Base-by-base conservation (phyloP, 2,329 filamentous ascomycete genomes). In the Talaromyces sp. region DNA sequence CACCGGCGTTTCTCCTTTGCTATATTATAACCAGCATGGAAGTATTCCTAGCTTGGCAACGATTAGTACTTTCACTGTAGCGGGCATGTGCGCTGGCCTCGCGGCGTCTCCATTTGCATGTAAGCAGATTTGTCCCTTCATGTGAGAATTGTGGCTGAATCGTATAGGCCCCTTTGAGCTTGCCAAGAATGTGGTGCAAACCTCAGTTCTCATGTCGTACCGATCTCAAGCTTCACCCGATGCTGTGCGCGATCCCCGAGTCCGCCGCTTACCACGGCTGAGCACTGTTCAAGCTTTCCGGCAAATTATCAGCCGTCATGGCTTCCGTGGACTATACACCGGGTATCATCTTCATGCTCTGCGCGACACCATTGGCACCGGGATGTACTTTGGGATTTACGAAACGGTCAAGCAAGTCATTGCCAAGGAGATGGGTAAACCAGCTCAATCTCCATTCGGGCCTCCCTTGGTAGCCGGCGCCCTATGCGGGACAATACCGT, bases 101-200 rank as follows among this genome's bases (percentile, higher is more conserved):
- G 69, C 75, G 9, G 71, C 74, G 35, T 71, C 77, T 12, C 75
- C 77, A 38, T 67, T 79, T 62, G 74, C 78, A 48, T 80, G 77
- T 79, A 71, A 64, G 77, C 64, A 17, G n/a, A 17, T 27, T 26
- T 26, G 54, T 12, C 27, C 46, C 41, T 10, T 1, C 38, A 38
- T 38, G n/a, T 12, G 56, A 53, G 31, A 24, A 24, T 14, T 19
- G n/a, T 54, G 26, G 29, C 27, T 31, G 9, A 17, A 14, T 43
- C 12, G 17, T 17, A 51, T 31, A 79, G 77, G 77, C 61, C 78
- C 78, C 1, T 78, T 80, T 57, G 78, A 80, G 68, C 66, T 79
- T 35, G 74, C 78, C 55, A 80, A 80, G 65, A 80, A 80, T 60
- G 78, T 79, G 5, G 76, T 79, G 17, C 78, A 80, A 64, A 79